phyloP scores from a whole-genome alignment of 257 asterid species.

The Scutellaria barbata region DNA sequence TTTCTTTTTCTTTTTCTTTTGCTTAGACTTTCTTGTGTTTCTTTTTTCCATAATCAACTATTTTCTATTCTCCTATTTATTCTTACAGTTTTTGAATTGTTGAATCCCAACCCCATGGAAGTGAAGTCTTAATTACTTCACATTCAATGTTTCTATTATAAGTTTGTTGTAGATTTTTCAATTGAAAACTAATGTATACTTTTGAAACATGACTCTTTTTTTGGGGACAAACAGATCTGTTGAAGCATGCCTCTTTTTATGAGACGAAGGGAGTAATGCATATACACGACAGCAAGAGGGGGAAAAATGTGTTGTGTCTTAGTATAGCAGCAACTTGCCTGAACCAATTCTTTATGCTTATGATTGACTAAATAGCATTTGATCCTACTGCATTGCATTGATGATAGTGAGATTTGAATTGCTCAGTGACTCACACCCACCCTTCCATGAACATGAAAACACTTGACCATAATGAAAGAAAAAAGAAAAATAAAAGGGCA shows the following conservation, averaged over 20 bases:
- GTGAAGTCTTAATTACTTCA: background rate
- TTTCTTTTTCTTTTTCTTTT: conserved; percentile 21
- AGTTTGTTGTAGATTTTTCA: background rate
- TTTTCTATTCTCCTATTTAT: conserved; percentile 21
- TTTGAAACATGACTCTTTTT: background rate
- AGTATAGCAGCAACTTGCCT: conserved; percentile 12
- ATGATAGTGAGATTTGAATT: background rate
- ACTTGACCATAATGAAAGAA: background rate
- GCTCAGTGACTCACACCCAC: background rate
- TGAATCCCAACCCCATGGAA: background rate
- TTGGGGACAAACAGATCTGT: too few species aligned
- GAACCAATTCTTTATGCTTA: conserved; percentile 5
- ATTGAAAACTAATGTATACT: too few species aligned
- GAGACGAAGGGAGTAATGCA: too few species aligned
- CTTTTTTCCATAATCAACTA: background rate
- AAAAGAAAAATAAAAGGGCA: too few species aligned
- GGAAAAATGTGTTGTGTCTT: background rate
- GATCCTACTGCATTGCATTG: background rate
- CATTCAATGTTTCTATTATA: background rate
- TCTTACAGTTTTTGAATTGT: background rate
- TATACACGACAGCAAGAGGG: background rate
- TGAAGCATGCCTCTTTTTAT: background rate
- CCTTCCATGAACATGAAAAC: background rate
- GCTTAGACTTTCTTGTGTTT: background rate
- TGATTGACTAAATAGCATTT: background rate